phyloP scores from a whole-genome alignment of 2,329 filamentous ascomycete species.

The Botrytis porri region DNA sequence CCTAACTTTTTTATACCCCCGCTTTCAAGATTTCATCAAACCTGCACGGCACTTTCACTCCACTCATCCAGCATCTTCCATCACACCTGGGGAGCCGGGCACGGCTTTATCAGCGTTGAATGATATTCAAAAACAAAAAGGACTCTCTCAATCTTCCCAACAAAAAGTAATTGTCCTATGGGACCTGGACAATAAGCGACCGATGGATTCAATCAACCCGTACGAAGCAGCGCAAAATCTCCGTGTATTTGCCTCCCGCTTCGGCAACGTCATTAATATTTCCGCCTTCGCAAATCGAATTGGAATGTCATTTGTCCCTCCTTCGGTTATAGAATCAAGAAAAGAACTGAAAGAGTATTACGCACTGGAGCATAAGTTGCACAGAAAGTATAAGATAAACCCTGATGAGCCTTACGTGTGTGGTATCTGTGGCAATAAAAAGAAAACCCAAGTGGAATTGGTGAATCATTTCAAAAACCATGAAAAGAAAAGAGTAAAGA shows the following conservation, averaged over 20 bases:
- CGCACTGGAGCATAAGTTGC: neutral
- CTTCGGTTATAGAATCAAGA: neutral
- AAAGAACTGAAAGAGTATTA: neutral
- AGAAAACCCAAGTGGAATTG: neutral
- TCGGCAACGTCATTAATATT: neutral
- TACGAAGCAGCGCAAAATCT: constrained; percentile 7
- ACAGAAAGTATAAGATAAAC: neutral
- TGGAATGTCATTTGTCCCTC: neutral
- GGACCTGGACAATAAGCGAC: neutral
- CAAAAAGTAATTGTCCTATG: neutral
- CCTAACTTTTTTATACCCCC: neutral
- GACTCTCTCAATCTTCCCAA: neutral
- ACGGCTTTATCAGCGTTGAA: too few species aligned
- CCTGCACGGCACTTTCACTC: neutral
- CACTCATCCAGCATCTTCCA: neutral
- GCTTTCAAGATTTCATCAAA: neutral
- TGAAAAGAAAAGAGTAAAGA: neutral
- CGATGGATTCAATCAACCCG: neutral
- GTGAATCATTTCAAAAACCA: neutral
- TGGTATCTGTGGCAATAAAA: neutral
- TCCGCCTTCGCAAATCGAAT: neutral
- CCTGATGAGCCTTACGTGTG: neutral
- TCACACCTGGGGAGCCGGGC: neutral
- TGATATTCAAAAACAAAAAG: neutral
- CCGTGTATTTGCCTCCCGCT: neutral